Base-by-base conservation (phyloP, 495 filamentous ascomycete genomes). In the Podospora tetraspora region DNA sequence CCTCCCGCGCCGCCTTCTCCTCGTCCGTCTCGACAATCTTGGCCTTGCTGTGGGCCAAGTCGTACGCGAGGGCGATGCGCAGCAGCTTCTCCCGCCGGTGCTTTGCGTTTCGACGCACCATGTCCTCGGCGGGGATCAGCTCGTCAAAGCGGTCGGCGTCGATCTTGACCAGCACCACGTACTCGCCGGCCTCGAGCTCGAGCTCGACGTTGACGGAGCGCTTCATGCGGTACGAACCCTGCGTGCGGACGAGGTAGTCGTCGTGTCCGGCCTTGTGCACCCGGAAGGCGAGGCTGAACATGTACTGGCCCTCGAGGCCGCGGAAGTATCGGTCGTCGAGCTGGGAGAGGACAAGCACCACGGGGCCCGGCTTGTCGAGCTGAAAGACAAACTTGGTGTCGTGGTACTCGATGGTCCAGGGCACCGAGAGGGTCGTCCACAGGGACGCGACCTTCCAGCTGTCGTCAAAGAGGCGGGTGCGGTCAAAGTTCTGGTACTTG, bases 331-430 rank as follows among this genome's bases (percentile, higher is more conserved):
- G 87, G 30, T 87, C 83, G 74, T 98, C 94, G 23, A 96, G 87
- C 77, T 96, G 92, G 3, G 87, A 90, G 22, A 97, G 84, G 10
- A 92, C 89, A 52, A 97, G 85, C 29, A 97, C 91, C 1, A 92
- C 86, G 0, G 89, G 88, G 0, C 91, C 87, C 1, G 82, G 77
- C 69, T 90, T 86, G 11, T 82, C 83, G 1, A 97, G 81, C 4
- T 84, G 86, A 63, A 97, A 84, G 64, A 84, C 79, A 75, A 96
- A 97, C 67, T 92, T 92, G 23, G 91, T 94, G 70, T 89, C 85
- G 69, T 93, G 89, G 73, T 96, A 97, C 68, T 94, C 91, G 3
- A 88, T 84, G 22, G 87, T 89, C 92, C 93, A 97, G 1, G 94
- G 91, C 6, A 97, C 90, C 56, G 88, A 87, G 24, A 97, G 78